phyloP scores from a whole-genome alignment of 2,329 filamentous ascomycete genomes.

The Cercospora sesami region DNA sequence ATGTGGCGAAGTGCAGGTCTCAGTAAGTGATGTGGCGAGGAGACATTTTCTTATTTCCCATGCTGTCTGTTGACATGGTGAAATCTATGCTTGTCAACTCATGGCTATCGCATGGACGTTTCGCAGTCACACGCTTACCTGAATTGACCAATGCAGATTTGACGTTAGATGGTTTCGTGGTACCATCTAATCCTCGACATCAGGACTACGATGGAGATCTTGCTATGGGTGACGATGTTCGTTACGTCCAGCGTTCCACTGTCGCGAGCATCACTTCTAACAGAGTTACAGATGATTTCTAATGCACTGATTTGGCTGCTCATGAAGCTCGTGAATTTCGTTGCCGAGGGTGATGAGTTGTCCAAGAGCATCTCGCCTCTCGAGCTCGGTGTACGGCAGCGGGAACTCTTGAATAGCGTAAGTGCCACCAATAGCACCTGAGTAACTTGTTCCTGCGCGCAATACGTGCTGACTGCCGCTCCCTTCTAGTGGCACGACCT shows the following conservation, averaged over 20 bases:
- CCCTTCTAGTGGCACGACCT: slow-evolving; percentile 52
- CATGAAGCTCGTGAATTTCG: slow-evolving; percentile 66
- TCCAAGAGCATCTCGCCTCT: slow-evolving; percentile 40
- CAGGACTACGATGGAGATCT: slow-evolving; percentile 44
- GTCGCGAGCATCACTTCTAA: not conserved
- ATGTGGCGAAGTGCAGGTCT: slow-evolving; percentile 67
- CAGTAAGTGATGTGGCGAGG: slow-evolving; percentile 41
- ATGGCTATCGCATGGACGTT: not conserved
- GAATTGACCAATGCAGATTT: not conserved
- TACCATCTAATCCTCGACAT: slow-evolving; percentile 50
- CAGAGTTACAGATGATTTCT: slow-evolving; percentile 50
- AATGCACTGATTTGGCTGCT: slow-evolving; percentile 67
- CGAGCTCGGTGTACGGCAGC: slow-evolving; percentile 52
- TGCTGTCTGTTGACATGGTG: not conserved
- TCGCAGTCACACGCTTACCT: not conserved
- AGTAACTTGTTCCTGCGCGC: not conserved
- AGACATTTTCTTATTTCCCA: not conserved
- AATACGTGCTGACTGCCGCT: not conserved
- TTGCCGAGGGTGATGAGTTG: slow-evolving; percentile 58
- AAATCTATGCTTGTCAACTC: not conserved
- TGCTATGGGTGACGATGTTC: slow-evolving; percentile 58
- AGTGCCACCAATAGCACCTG: not conserved
- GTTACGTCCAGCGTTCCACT: not conserved
- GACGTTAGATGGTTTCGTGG: slow-evolving; percentile 54
- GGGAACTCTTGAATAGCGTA: slow-evolving; percentile 48